Percentiles rank a stretch among this genome's conserved stretches.
Conservation (phyloP, 331 rosid genomes). For the Pyracantha coccinea region DNA sequence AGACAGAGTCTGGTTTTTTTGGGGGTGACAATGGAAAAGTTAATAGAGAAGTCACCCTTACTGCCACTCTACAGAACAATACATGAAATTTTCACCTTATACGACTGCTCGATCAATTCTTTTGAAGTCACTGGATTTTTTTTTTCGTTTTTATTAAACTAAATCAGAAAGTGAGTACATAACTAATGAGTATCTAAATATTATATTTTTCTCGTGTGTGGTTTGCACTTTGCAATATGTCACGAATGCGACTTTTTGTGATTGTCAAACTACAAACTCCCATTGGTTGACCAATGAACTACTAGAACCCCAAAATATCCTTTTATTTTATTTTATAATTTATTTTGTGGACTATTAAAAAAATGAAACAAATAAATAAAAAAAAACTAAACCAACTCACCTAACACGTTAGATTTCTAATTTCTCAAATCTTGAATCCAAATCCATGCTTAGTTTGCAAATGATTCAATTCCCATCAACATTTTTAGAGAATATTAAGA, state of each 20-base stretch:
- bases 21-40: fast-evolving
- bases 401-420: not conserved
- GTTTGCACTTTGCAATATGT: not conserved
- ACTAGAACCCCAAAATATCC: not conserved
- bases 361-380: not conserved
- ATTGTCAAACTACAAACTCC: not conserved
- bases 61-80: no score
- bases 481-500: not conserved
- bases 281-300: not conserved
- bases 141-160: no score
- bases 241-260: not conserved
- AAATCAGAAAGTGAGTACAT: no score
- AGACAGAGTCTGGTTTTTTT: no score
- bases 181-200: no score
- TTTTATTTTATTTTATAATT: not conserved
- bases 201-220: not conserved
- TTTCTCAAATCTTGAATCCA: not conserved
- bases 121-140: no score
- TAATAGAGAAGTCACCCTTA: no score
- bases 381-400: not conserved
- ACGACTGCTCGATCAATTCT: no score
- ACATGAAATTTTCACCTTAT: no score
- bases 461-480: not conserved
- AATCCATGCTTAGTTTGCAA: not conserved
- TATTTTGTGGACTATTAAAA: not conserved